These are phyloP conservation scores for Zostera marina DNA, from an alignment of 116 monocot species.

Conservation along the genomic window DNA sequence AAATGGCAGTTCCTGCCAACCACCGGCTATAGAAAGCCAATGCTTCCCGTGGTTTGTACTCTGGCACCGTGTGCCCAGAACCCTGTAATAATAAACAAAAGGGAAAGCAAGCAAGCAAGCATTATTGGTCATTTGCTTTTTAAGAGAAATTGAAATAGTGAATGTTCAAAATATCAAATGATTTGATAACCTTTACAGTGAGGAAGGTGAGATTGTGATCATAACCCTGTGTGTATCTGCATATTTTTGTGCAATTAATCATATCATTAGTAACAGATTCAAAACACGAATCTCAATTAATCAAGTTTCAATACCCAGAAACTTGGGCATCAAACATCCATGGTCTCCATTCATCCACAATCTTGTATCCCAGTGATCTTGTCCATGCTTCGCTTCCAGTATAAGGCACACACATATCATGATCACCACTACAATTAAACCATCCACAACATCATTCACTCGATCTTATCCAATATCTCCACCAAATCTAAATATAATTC, in stretches of 20 bases:
- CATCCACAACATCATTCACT: background rate
- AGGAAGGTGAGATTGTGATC: conserved; percentile 60
- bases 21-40: conserved; percentile 64
- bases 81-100: conserved; percentile 24
- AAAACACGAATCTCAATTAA: no score
- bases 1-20: conserved; percentile 18
- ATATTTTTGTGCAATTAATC: background rate
- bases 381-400: conserved; percentile 96
- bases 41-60: conserved; percentile 82
- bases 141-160: background rate
- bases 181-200: conserved; percentile 59
- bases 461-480: background rate
- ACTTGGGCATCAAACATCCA: conserved; percentile 62
- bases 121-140: no score
- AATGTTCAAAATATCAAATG: background rate
- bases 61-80: conserved; percentile 77
- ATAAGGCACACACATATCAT: conserved; percentile 92
- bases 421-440: conserved; percentile 49
- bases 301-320: conserved; percentile 45
- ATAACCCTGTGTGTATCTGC: conserved; percentile 76
- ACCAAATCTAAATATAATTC: no score
- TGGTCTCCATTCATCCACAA: conserved; percentile 66
- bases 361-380: conserved; percentile 58
- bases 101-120: background rate
- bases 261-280: background rate